Conservation (phyloP, 169 alveolate species). For the Cryptosporidium ubiquitum region DNA sequence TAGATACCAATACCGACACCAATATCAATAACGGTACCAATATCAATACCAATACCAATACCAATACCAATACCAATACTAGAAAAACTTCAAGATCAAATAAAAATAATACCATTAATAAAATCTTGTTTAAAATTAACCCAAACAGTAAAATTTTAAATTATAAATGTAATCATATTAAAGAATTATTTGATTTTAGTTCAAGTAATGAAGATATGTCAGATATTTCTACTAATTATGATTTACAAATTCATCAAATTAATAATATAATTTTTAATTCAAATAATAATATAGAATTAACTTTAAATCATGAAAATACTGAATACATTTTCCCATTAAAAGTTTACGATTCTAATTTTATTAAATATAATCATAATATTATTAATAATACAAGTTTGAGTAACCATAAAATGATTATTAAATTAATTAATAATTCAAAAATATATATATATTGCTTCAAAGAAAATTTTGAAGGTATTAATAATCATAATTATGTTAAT, state of each 20-base stretch:
- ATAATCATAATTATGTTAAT: background rate
- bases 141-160: background rate
- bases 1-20: background rate
- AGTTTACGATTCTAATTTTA: background rate
- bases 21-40: background rate
- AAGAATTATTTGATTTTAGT: background rate
- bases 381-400: background rate
- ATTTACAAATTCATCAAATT: background rate
- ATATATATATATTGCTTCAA: conserved; percentile 24
- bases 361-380: background rate
- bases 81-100: background rate
- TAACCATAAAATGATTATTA: background rate
- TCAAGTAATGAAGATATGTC: no score
- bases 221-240: no score
- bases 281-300: background rate
- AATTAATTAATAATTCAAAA: background rate
- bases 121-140: background rate
- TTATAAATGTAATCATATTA: no score
- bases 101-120: background rate
- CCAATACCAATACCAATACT: background rate
- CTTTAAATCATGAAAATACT: background rate
- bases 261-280: background rate
- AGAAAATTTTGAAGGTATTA: background rate
- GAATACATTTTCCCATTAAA: conserved; percentile 16
- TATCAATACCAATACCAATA: background rate